Base-by-base conservation (phyloP, 2,329 filamentous ascomycete species). In the Leptographium procerum region DNA sequence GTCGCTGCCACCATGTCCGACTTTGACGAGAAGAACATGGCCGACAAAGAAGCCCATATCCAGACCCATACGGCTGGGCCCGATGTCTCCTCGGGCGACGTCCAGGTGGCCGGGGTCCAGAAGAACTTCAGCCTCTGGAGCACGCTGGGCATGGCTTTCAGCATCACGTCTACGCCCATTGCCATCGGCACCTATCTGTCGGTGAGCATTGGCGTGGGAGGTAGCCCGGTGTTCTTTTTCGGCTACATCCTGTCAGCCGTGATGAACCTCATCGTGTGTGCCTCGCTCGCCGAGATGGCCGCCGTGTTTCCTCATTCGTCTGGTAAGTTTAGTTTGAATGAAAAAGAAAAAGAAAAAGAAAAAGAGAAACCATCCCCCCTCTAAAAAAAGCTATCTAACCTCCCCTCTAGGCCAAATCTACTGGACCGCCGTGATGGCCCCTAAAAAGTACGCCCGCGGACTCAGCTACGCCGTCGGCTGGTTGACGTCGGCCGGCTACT, bases 201-300 rank as follows among this genome's bases (percentile, higher is more conserved):
- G 5, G 52, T 55, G 22, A 31, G 6, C 16, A 45, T 58, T 19
- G 57, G 57, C 31, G 57, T 58, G 8, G 57, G 57, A 14, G 57
- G 57, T 24, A 58, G 57, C n/a, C 57, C 57, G 2, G 52, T 58
- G 19, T 58, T 58, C 26, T 51, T 58, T 45, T 58, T 55, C n/a
- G 57, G 57, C 24, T 58, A 51, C 45, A 48, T 58, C 6, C 45
- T 58, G 8, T 22, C 43, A 2, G 52, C 36, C 6, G 8, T n/a
- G n/a, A 55, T 55, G 52, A n/a, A 58, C 26, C 52, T 58, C 2
- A 45, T n/a, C n/a, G 33, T 58, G 10, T 58, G 57, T 33, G 14
- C 24, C 52, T 58, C 43, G 22, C 52, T 58, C 9, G 57, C 57
- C 19, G 57, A 58, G 29, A 55, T 58, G 52, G 57, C 57, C 19